Conservation (phyloP, 2,329 filamentous ascomycete species). For the Aspergillus ibericus region DNA sequence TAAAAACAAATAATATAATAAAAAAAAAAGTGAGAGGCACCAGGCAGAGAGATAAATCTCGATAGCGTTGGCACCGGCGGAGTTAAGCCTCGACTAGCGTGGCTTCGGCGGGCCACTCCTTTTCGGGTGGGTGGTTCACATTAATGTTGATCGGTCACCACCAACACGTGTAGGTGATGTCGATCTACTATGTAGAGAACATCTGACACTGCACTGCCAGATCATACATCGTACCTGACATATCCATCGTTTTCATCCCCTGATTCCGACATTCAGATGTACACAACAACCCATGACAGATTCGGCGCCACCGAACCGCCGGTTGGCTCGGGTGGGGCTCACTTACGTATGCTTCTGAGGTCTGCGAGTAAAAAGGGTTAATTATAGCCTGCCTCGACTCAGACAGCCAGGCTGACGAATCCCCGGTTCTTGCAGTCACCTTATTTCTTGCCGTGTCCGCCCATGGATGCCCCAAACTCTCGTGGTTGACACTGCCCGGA, state of each 20-base stretch:
- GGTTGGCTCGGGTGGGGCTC: neutral
- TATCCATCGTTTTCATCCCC: neutral
- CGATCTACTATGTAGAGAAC: too few species aligned
- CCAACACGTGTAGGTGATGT: neutral
- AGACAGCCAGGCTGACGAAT: neutral
- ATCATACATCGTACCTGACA: neutral
- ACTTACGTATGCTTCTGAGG: conserved; percentile 6
- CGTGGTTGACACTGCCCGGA: neutral
- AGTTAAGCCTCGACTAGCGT: conserved; percentile 6
- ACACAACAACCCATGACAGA: too few species aligned
- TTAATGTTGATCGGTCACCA: neutral
- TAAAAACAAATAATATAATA: too few species aligned
- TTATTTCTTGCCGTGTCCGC: conserved; percentile 2
- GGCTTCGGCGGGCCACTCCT: conserved; percentile 2
- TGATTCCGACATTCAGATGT: neutral
- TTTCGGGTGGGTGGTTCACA: neutral
- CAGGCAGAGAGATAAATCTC: neutral
- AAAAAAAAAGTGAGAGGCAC: neutral
- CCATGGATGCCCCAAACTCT: neutral
- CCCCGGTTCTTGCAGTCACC: neutral
- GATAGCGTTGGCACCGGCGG: neutral
- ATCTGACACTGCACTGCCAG: too few species aligned
- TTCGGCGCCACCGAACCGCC: neutral
- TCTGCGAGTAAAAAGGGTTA: neutral
- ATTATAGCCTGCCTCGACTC: neutral